Evolutionary conservation across 164 flowering plant genomes (phyloP).

Genomic region (Magnolia kwangsiensis): DNA sequence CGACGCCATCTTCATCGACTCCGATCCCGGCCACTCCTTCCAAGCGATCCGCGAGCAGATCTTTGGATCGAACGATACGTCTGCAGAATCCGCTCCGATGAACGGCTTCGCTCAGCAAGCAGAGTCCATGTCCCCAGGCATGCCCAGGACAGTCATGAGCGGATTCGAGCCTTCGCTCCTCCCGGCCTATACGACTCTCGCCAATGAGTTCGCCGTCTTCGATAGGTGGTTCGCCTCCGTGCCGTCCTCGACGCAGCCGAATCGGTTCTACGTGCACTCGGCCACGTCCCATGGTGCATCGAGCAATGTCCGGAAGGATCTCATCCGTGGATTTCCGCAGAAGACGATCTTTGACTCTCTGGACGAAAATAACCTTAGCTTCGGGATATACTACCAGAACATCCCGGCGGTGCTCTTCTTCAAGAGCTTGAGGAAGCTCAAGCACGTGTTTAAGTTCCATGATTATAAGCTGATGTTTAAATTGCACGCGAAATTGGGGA

Average conservation of each 20-base stretch:
- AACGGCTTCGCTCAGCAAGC: conserved; percentile 88
- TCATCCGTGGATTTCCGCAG: conserved; percentile 83
- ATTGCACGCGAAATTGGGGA: conserved; percentile 55
- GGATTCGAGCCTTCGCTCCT: conserved; percentile 65
- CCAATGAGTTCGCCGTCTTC: conserved; percentile 72
- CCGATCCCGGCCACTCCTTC: conserved; percentile 48
- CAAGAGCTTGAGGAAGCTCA: conserved; percentile 76
- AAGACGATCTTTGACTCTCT: conserved; percentile 85
- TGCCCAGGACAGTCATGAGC: conserved; percentile 68
- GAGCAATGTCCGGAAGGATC: conserved; percentile 75
- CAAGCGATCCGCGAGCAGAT: conserved; percentile 46
- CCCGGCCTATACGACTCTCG: conserved; percentile 68
- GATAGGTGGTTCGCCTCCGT: conserved; percentile 90
- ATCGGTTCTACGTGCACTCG: conserved; percentile 86
- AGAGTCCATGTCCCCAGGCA: conserved; percentile 35
- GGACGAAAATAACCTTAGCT: conserved; percentile 68
- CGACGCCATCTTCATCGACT: conserved; percentile 31
- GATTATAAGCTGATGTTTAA: conserved; percentile 55
- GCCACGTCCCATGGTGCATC: conserved; percentile 89
- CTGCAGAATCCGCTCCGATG: conserved; percentile 55
- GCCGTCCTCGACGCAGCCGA: conserved; percentile 91
- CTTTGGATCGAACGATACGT: conserved; percentile 23
- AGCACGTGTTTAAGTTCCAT: conserved; percentile 70
- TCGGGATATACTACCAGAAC: conserved; percentile 94
- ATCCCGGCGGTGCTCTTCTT: conserved; percentile 85